Conservation (phyloP, 345 rosid genomes). For the Aquilaria malaccensis region DNA sequence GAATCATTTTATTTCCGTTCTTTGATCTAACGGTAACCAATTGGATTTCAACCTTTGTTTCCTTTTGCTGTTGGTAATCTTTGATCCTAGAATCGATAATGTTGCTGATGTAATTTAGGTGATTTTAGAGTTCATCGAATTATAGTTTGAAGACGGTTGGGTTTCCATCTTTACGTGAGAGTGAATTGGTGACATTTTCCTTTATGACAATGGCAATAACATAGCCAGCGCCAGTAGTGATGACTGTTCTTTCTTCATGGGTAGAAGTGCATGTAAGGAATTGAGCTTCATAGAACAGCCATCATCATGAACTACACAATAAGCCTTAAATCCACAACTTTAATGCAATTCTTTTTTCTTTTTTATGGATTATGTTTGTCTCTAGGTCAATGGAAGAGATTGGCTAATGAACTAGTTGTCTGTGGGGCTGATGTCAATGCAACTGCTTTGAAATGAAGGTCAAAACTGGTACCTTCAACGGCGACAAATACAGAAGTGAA, state of each 20-base stretch:
- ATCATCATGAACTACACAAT: no score
- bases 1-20: neutral
- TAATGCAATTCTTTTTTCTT: no score
- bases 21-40: neutral
- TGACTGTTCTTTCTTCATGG: slow-evolving; percentile 2
- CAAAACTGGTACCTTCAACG: no score
- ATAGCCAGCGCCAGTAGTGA: neutral
- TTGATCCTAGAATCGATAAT: slow-evolving; percentile 36
- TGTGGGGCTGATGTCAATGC: no score
- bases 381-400: no score
- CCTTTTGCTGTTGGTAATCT: neutral
- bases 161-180: neutral
- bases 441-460: no score
- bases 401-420: no score
- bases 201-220: no score
- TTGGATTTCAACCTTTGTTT: neutral
- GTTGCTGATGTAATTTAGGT: slow-evolving; percentile 35
- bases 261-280: neutral
- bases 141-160: slow-evolving; percentile 14
- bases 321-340: no score
- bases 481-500: no score
- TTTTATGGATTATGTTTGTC: no score
- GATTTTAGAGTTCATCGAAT: slow-evolving; percentile 43
- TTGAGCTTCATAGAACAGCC: neutral
- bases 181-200: neutral